Conservation (phyloP, 441 rosid species). For the Arabidopsis hybrid region DNA sequence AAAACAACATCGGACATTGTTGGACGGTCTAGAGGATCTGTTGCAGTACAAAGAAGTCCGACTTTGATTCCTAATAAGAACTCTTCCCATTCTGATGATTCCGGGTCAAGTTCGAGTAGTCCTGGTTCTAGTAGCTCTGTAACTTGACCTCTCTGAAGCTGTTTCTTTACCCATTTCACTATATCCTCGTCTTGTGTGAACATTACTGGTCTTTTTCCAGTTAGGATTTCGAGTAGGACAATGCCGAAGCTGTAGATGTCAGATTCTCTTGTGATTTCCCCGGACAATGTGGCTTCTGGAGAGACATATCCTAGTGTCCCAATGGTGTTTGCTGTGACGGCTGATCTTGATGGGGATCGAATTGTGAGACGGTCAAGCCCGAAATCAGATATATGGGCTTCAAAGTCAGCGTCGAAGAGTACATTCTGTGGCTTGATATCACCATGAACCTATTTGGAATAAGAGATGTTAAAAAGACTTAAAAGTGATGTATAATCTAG, state of each 20-base stretch:
- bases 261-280: constrained; percentile 75
- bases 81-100: constrained; percentile 99
- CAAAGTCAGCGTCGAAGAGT: constrained; percentile 78
- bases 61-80: constrained; percentile 95
- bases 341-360: constrained; percentile 69
- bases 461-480: not conserved
- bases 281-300: constrained; percentile 76
- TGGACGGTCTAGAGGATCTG: constrained; percentile 92
- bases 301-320: constrained; percentile 88
- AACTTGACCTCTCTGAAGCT: constrained; percentile 88
- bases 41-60: constrained; percentile 92
- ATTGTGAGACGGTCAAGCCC: constrained; percentile 65
- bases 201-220: constrained; percentile 93
- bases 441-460: constrained; percentile 54
- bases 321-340: constrained; percentile 69
- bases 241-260: constrained; percentile 97
- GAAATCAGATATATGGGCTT: constrained; percentile 75
- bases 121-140: constrained; percentile 92
- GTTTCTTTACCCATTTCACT: constrained; percentile 98
- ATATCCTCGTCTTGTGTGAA: constrained; percentile 95
- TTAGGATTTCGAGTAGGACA: constrained; percentile 83
- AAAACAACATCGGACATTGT: constrained; percentile 88
- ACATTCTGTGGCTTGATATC: constrained; percentile 80
- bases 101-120: constrained; percentile 92
- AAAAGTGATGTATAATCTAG: not conserved